Conservation (phyloP, 208 protist species). For the Acanthamoeba royreba region DNA sequence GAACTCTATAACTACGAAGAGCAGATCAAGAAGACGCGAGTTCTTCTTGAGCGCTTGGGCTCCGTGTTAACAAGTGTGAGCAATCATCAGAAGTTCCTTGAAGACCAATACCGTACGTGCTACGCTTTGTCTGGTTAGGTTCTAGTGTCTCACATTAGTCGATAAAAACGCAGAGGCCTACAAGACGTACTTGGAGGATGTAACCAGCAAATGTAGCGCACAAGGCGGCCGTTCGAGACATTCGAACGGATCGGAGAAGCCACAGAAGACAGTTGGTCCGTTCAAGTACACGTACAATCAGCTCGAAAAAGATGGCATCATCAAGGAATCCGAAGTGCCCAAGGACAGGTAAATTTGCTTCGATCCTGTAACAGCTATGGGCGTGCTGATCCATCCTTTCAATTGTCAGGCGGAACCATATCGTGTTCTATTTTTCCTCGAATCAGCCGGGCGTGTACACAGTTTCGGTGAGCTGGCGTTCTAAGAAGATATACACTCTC, state of each 20-base stretch:
- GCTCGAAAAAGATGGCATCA: constrained; percentile 74
- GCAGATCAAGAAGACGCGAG: constrained; percentile 30
- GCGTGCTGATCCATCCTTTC: neutral
- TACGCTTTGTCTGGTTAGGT: neutral
- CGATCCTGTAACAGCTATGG: neutral
- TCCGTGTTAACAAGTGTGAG: constrained; percentile 49
- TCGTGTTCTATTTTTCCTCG: constrained; percentile 63
- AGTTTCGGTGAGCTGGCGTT: constrained; percentile 59
- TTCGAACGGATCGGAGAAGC: neutral
- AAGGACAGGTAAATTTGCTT: constrained; percentile 55
- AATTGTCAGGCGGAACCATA: constrained; percentile 31
- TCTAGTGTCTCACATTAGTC: neutral
- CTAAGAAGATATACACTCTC: neutral
- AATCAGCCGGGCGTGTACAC: constrained; percentile 59
- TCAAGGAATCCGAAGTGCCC: constrained; percentile 69
- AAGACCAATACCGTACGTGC: constrained; percentile 44
- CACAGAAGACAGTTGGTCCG: constrained; percentile 28
- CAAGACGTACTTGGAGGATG: constrained; percentile 66
- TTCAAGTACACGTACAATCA: constrained; percentile 73
- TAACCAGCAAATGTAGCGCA: constrained; percentile 57
- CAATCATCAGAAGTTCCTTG: constrained; percentile 66
- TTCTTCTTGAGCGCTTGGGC: constrained; percentile 58
- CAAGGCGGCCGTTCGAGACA: neutral
- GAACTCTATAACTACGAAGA: constrained; percentile 61
- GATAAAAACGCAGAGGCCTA: constrained; percentile 38